Base-by-base conservation (phyloP, 805 yeast genomes). In the Wickerhamomyces ciferrii region DNA sequence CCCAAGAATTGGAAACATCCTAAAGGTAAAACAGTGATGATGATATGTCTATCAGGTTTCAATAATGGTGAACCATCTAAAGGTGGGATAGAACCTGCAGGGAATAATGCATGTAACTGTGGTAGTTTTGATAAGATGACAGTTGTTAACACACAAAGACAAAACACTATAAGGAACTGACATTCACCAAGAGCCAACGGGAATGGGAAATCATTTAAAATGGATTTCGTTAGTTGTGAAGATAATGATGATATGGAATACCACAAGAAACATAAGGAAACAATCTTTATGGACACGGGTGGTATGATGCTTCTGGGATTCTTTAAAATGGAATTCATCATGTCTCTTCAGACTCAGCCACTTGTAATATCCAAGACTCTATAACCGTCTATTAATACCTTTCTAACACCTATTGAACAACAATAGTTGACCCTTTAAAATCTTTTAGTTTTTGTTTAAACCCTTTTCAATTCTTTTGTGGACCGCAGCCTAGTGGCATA, bases 1-100 rank as follows among this genome's bases (percentile, higher is more conserved):
- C 88, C 88, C 17, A 74, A 63, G 53, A 82, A 81, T 54, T 83
- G 89, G 57, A 83, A 80, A 11, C 81, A 59, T 1, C 87, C 86
- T 60, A 83, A 67, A 0, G 90, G 90, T 23, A 82, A 58, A 9
- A 80, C 78, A 0, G 77, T 72, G 46, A 71, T 69, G 13, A 79
- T 46, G 3, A 81, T 60, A 31, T 71, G 69, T 21, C 57, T 63
- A 25, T 66, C 60, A 15, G 78, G 73, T 39, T 44, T 52, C 37
- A 62, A 58, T 3, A 63, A 44, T 5, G 68, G 62, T 15, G 49
- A 47, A 2, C 46, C 44, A 24, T 51, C 51, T 7, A 39, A 38
- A 15, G 50, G 45, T 1, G 87, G 87, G 5, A 81, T 74, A 0
- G 80, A 71, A 0, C 84, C 83, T 8, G 52, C 48, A 0, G 87